Evolutionary conservation across 108 stramenopile genomes (phyloP).

Genomic region (Cyclostephanos invisitatus): DNA sequence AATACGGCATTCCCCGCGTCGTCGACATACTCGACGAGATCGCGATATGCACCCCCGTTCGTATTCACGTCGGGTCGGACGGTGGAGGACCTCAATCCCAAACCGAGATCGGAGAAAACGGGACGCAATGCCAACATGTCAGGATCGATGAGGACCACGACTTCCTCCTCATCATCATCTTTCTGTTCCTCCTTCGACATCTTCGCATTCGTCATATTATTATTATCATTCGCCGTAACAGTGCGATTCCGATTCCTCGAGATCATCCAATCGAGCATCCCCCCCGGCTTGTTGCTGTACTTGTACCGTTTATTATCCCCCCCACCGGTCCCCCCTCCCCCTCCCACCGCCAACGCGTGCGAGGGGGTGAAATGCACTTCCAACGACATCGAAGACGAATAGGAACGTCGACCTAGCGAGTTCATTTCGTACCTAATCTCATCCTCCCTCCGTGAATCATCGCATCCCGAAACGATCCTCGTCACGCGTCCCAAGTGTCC

Average conservation of each 20-base stretch:
- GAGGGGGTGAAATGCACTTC: slow-evolving; percentile 73
- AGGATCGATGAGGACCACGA: slow-evolving; percentile 77
- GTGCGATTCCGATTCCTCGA: background rate
- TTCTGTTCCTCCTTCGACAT: slow-evolving; percentile 23
- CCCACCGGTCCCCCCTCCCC: background rate
- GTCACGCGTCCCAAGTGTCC: slow-evolving; percentile 85
- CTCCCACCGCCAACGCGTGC: slow-evolving; percentile 24
- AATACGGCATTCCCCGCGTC: slow-evolving; percentile 16
- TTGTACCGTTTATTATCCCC: slow-evolving; percentile 47
- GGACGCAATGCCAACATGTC: slow-evolving; percentile 81
- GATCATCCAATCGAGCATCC: slow-evolving; percentile 80
- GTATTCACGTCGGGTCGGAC: background rate
- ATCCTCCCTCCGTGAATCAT: slow-evolving; percentile 19
- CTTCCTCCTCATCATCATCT: slow-evolving; percentile 54
- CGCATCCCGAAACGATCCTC: slow-evolving; percentile 84
- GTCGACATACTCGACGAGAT: slow-evolving; percentile 36
- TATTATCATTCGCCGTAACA: background rate
- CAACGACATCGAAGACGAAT: slow-evolving; percentile 42
- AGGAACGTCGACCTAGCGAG: slow-evolving; percentile 3
- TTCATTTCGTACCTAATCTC: slow-evolving; percentile 19
- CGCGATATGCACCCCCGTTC: background rate
- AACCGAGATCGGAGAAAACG: slow-evolving; percentile 56
- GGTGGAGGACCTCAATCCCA: slow-evolving; percentile 11
- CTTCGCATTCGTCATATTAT: too few relatives aligned
- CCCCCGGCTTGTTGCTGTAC: slow-evolving; percentile 93